These are phyloP conservation scores for Quercus phellos DNA, from an alignment of 331 rosid species.

Conservation along the genomic window DNA sequence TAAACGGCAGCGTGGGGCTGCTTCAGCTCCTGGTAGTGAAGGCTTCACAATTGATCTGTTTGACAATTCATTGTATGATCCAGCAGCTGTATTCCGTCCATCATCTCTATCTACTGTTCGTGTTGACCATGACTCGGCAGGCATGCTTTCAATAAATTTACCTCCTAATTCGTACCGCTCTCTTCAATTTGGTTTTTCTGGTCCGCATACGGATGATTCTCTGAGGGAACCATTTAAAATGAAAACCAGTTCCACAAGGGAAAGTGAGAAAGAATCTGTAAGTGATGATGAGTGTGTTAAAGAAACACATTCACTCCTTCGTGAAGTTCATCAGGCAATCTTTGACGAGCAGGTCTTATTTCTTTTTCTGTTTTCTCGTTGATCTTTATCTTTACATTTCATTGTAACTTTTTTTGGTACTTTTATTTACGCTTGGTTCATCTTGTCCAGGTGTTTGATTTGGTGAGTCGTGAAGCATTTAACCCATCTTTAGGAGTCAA, in stretches of 20 bases:
- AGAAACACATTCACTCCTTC: constrained; percentile 71
- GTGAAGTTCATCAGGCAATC: constrained; percentile 75
- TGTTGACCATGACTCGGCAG: constrained; percentile 81
- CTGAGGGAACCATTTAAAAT: constrained; percentile 32
- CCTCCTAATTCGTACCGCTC: constrained; percentile 62
- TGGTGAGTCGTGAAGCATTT: constrained; percentile 87
- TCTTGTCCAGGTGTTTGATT: constrained; percentile 77
- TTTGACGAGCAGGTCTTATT: constrained; percentile 59
- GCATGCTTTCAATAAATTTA: constrained; percentile 76
- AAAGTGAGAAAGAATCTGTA: constrained; percentile 47
- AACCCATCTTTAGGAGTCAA: constrained; percentile 60
- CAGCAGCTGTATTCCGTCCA: constrained; percentile 53
- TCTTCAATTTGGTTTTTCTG: constrained; percentile 66
- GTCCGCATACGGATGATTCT: constrained; percentile 34
- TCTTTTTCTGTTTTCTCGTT: neutral
- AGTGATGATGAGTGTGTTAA: constrained; percentile 62
- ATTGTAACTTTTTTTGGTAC: neutral
- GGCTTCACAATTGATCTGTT: constrained; percentile 93
- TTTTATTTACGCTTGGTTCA: constrained; percentile 14
- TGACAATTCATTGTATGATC: constrained; percentile 65
- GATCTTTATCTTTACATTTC: neutral
- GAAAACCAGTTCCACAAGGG: constrained; percentile 31
- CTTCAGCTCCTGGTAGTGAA: constrained; percentile 79
- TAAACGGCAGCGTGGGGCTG: constrained; percentile 75
- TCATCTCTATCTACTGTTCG: constrained; percentile 59